Conservation (phyloP, 768 basidiomycete genomes). For the Lyophyllum semitale region DNA sequence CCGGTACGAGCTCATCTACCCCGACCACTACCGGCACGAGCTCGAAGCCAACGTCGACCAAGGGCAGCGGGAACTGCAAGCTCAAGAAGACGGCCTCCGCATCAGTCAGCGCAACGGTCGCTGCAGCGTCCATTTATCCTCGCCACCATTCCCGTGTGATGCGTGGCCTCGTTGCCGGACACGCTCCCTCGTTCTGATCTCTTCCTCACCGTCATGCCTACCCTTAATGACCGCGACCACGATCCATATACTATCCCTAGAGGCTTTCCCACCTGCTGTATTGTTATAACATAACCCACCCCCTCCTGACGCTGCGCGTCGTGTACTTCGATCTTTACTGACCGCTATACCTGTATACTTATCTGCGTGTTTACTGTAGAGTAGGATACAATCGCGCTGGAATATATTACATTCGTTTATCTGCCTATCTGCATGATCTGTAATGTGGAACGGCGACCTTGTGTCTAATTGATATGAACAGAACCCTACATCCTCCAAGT, state of each 20-base stretch:
- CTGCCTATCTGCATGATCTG: too few species aligned
- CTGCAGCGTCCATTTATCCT: constrained; percentile 17
- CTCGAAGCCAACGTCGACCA: constrained; percentile 5
- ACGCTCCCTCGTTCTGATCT: constrained; percentile 1
- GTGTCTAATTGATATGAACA: too few species aligned
- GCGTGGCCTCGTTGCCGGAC: constrained; percentile 23
- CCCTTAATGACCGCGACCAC: background rate
- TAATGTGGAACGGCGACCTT: too few species aligned
- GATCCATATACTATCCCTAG: background rate
- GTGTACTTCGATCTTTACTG: background rate
- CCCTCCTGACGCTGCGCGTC: background rate
- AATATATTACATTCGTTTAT: too few species aligned
- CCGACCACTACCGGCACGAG: background rate
- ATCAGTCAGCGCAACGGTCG: constrained; percentile 2
- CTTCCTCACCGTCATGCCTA: background rate
- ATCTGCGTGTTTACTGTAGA: background rate
- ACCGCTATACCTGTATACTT: background rate
- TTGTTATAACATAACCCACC: background rate
- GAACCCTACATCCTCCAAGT: too few species aligned
- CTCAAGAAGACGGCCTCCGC: constrained; percentile 17
- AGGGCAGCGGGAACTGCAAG: constrained; percentile 17
- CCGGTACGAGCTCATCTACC: background rate
- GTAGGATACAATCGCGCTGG: background rate
- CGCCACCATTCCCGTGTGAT: constrained; percentile 31
- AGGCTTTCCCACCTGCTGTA: background rate